These are phyloP conservation scores for Globisporangium yorkense DNA, from an alignment of 352 stramenopile genomes.

Conservation along the genomic window DNA sequence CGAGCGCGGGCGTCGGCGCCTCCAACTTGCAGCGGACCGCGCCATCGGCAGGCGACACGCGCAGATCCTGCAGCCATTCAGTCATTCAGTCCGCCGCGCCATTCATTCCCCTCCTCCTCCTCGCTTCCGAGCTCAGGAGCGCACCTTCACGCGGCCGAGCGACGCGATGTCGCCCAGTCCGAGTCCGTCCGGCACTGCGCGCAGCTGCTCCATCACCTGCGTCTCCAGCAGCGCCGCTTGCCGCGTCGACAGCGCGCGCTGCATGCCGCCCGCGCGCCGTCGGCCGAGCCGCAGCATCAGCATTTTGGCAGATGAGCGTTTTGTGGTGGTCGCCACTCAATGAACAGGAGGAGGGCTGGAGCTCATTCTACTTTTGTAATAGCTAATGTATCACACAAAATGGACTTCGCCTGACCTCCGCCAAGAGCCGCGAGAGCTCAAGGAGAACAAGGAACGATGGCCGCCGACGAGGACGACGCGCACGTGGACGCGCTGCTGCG, in stretches of 20 bases:
- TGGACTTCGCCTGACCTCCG: neutral
- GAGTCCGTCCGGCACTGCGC: slow-evolving; percentile 61
- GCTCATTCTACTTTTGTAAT: neutral
- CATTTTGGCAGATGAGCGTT: neutral
- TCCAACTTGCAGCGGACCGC: slow-evolving; percentile 74
- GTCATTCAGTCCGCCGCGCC: neutral
- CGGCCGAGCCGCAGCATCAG: slow-evolving; percentile 14
- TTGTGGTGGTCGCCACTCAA: neutral
- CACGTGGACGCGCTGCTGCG: slow-evolving; percentile 46
- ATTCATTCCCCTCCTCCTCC: neutral
- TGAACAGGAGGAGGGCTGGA: neutral
- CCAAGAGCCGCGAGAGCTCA: neutral
- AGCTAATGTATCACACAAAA: neutral
- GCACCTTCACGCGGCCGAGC: slow-evolving; percentile 74
- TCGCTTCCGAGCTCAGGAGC: neutral
- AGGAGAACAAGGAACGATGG: neutral
- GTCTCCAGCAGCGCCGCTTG: slow-evolving; percentile 65
- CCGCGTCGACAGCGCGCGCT: slow-evolving; percentile 52
- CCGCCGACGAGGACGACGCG: slow-evolving; percentile 19
- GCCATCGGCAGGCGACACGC: slow-evolving; percentile 32
- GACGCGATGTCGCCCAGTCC: slow-evolving; percentile 70
- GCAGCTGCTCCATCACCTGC: slow-evolving; percentile 69
- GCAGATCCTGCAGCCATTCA: slow-evolving; percentile 33
- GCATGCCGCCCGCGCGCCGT: slow-evolving; percentile 6
- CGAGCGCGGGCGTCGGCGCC: slow-evolving; percentile 57